Conservation (phyloP, 805 yeast species). For the Monosporozyma servazzii region DNA sequence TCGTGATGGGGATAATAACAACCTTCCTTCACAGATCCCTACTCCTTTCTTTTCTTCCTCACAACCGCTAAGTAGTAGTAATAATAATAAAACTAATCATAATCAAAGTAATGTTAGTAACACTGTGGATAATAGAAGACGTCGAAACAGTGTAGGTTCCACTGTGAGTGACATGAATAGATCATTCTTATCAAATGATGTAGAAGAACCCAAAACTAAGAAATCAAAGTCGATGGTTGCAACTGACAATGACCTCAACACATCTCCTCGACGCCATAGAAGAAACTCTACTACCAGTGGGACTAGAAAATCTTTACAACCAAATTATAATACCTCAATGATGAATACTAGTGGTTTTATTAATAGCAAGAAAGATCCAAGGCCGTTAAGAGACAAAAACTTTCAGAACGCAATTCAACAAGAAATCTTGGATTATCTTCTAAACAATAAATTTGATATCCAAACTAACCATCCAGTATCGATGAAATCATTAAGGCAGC, state of each 20-base stretch:
- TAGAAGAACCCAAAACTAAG: constrained; percentile 8
- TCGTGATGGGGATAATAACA: neutral
- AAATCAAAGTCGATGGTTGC: constrained; percentile 17
- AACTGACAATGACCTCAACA: neutral
- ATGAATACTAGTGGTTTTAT: neutral
- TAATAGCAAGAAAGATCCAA: constrained; percentile 41
- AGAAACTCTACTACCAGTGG: neutral
- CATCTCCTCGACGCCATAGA: neutral
- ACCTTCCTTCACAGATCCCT: constrained; percentile 6
- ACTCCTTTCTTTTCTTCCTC: constrained; percentile 2
- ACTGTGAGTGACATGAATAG: constrained; percentile 5
- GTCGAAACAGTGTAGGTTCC: constrained; percentile 19
- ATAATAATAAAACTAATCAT: neutral
- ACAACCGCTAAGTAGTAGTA: neutral
- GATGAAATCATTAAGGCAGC: constrained; percentile 54
- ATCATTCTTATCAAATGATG: constrained; percentile 21
- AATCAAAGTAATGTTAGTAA: neutral
- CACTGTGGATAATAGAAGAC: constrained; percentile 3
- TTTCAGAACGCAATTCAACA: constrained; percentile 59
- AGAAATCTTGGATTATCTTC: constrained; percentile 57
- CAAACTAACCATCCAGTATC: constrained; percentile 67
- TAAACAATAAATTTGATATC: constrained; percentile 56
- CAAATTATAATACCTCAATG: neutral
- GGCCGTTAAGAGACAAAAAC: constrained; percentile 68
- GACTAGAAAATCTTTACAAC: constrained; percentile 4